Conservation (phyloP, 2,329 filamentous ascomycete species). For the Cladophialophora bantiana region DNA sequence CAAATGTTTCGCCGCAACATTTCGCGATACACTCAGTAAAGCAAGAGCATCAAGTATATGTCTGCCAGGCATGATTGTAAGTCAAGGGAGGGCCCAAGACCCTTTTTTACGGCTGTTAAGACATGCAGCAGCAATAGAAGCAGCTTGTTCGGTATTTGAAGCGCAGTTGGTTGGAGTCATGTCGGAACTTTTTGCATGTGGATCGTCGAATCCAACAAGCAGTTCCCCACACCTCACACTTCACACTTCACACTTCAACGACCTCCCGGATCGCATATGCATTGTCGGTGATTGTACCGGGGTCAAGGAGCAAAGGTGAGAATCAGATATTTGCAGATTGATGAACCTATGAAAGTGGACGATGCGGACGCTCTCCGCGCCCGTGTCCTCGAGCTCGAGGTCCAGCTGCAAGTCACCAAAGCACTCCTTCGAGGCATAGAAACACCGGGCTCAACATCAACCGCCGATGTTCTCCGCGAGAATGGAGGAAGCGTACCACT, state of each 20-base stretch:
- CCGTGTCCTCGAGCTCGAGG: conserved; percentile 56
- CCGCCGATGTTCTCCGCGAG: neutral
- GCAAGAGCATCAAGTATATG: conserved; percentile 74
- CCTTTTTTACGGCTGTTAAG: conserved; percentile 6
- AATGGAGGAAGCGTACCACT: conserved; percentile 6
- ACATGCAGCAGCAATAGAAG: neutral
- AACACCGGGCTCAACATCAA: conserved; percentile 16
- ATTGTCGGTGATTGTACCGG: neutral
- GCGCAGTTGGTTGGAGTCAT: conserved; percentile 4
- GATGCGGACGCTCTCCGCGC: conserved; percentile 34
- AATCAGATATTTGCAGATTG: neutral
- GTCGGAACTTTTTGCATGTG: conserved; percentile 4
- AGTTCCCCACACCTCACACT: conserved; percentile 8
- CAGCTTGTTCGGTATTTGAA: neutral
- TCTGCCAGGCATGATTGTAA: conserved; percentile 60
- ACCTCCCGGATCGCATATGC: no score
- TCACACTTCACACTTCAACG: neutral
- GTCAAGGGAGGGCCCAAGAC: conserved; percentile 16
- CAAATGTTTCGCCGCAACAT: conserved; percentile 69
- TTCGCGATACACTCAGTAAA: conserved; percentile 72
- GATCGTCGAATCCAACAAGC: neutral
- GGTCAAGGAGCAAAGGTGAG: neutral
- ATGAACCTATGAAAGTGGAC: conserved; percentile 28
- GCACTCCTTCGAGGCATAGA: conserved; percentile 40
- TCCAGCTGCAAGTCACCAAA: conserved; percentile 55